phyloP scores from a whole-genome alignment of 805 yeast genomes.

The Ogataea ramenticola region DNA sequence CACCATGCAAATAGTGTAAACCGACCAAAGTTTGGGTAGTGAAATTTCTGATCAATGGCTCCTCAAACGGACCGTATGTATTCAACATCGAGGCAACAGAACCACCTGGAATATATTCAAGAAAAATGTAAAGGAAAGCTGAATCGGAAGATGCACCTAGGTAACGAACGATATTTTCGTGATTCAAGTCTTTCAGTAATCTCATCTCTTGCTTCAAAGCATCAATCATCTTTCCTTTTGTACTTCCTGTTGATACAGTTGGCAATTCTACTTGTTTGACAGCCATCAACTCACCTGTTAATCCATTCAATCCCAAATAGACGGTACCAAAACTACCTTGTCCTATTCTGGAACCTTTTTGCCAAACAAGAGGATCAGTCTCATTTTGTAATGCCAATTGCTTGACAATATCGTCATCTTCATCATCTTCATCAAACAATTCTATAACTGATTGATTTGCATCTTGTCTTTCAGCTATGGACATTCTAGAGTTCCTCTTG shows the following conservation, averaged over 20 bases:
- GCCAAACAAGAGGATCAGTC: constrained; percentile 75
- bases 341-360: constrained; percentile 88
- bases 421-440: constrained; percentile 34
- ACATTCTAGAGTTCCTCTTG: constrained; percentile 10
- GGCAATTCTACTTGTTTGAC: constrained; percentile 87
- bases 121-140: constrained; percentile 66
- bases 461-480: constrained; percentile 12
- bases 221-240: constrained; percentile 48
- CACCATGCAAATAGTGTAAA: constrained; percentile 46
- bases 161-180: constrained; percentile 88
- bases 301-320: constrained; percentile 82
- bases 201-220: constrained; percentile 80
- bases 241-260: constrained; percentile 23
- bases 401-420: constrained; percentile 33
- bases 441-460: constrained; percentile 36
- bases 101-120: constrained; percentile 41
- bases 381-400: constrained; percentile 30
- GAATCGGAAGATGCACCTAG: constrained; percentile 80
- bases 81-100: constrained; percentile 46
- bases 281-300: constrained; percentile 95
- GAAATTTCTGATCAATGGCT: constrained; percentile 49
- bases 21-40: constrained; percentile 50
- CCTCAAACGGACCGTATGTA: constrained; percentile 57
- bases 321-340: constrained; percentile 95
- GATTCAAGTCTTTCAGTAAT: constrained; percentile 70